phyloP scores from a whole-genome alignment of 2,329 filamentous ascomycete genomes.

The Capronia epimyces region DNA sequence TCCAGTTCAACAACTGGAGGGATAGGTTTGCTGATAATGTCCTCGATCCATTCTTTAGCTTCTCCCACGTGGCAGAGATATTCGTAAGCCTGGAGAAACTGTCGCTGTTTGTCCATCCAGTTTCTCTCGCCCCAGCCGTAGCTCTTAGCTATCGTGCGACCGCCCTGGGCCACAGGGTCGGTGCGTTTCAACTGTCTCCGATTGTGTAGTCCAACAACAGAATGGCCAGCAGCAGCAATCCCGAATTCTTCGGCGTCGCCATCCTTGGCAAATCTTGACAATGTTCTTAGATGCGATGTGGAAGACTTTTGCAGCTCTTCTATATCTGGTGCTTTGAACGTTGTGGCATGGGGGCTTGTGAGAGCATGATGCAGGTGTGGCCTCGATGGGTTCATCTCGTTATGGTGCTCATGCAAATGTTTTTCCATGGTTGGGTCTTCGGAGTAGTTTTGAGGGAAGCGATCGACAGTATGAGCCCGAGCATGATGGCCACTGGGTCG shows the following conservation, averaged over 20 bases:
- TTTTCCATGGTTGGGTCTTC: constrained; percentile 39
- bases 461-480: constrained; percentile 61
- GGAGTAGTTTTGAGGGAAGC: constrained; percentile 51
- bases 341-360: constrained; percentile 35
- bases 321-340: constrained; percentile 65
- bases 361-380: constrained; percentile 32
- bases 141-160: constrained; percentile 46
- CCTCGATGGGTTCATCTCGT: constrained; percentile 39
- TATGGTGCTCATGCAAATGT: constrained; percentile 43
- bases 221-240: constrained; percentile 70
- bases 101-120: constrained; percentile 98
- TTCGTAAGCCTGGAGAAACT: constrained; percentile 94
- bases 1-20: constrained; percentile 91
- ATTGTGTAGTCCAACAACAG: constrained; percentile 82
- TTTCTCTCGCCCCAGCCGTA: constrained; percentile 77
- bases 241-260: constrained; percentile 73
- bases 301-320: constrained; percentile 80
- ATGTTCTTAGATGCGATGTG: constrained; percentile 78
- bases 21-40: constrained; percentile 76
- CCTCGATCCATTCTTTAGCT: constrained; percentile 98
- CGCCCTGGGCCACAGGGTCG: constrained; percentile 46
- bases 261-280: constrained; percentile 75
- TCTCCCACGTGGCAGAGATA: constrained; percentile 98
- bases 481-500: constrained; percentile 37
- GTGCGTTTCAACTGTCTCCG: constrained; percentile 74